Conservation (phyloP, 805 yeast species). For the Cyberlindnera lachancei region DNA sequence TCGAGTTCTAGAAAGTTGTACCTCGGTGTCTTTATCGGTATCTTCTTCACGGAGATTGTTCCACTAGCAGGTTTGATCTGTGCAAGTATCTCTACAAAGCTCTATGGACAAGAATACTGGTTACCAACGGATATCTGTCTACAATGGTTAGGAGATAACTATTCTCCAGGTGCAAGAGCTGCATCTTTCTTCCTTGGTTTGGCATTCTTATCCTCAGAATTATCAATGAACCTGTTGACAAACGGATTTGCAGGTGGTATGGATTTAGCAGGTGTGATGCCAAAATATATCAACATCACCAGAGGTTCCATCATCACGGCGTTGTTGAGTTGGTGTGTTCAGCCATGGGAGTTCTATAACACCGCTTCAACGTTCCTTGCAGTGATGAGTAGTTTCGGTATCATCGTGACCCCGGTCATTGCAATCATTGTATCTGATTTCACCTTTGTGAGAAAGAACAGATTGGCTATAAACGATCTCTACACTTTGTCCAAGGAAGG, state of each 20-base stretch:
- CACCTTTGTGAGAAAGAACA: conserved; percentile 25
- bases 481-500: conserved; percentile 25
- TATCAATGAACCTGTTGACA: conserved; percentile 29
- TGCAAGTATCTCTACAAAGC: conserved; percentile 27
- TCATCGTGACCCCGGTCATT: conserved; percentile 30
- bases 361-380: conserved; percentile 28
- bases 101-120: conserved; percentile 32
- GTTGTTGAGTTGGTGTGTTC: conserved; percentile 29
- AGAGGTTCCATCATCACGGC: conserved; percentile 30
- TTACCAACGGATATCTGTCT: conserved; percentile 30
- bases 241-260: conserved; percentile 30
- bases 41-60: conserved; percentile 30
- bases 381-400: conserved; percentile 33
- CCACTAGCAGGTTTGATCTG: conserved; percentile 33
- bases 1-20: conserved; percentile 20
- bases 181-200: conserved; percentile 35
- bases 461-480: conserved; percentile 27
- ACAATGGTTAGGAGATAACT: conserved; percentile 32
- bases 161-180: conserved; percentile 29
- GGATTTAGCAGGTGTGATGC: conserved; percentile 19
- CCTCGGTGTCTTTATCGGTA: conserved; percentile 26
- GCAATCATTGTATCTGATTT: conserved; percentile 31
- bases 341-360: conserved; percentile 34
- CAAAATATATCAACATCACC: conserved; percentile 14
- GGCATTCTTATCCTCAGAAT: conserved; percentile 28